A percentile compares a stretch with the other conserved stretches of the same genome.
These are phyloP conservation scores for Paraglomus brasilianum DNA, from an alignment of 192 early-diverging fungal species.

Conservation along the genomic window DNA sequence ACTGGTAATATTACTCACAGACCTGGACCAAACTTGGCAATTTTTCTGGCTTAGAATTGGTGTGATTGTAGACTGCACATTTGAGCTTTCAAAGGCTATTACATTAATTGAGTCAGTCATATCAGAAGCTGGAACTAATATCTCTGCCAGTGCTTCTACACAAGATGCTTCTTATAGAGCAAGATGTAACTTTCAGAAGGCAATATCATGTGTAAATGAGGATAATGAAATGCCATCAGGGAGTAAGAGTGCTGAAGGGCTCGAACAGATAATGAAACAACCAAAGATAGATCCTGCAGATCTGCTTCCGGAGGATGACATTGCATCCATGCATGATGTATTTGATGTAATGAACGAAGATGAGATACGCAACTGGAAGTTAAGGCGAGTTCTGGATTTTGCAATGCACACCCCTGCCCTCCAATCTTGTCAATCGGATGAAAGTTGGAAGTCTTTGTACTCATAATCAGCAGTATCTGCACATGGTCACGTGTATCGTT, in stretches of 20 bases:
- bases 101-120: no score
- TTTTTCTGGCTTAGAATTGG: no score
- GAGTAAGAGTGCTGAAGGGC: background rate
- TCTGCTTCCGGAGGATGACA: constrained; percentile 6
- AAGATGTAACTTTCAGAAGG: constrained; percentile 1
- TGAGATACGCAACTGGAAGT: constrained; percentile 9
- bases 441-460: no score
- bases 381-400: constrained; percentile 10
- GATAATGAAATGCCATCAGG: background rate
- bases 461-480: no score
- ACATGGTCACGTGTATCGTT: no score
- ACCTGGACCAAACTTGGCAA: no score
- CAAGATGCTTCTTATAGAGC: background rate
- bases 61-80: no score
- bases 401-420: constrained; percentile 12
- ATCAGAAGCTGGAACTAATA: no score
- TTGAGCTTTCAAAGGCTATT: no score
- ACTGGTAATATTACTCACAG: no score
- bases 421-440: no score
- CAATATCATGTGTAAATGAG: background rate
- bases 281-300: background rate
- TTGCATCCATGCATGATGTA: constrained; percentile 5
- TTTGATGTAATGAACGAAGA: background rate
- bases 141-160: no score
- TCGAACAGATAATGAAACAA: constrained; percentile 3